Evolutionary conservation across 352 stramenopile genomes (phyloP), one percentile per base, ranked within the genome.

Genomic region (Phytophthora pinifolia): DNA sequence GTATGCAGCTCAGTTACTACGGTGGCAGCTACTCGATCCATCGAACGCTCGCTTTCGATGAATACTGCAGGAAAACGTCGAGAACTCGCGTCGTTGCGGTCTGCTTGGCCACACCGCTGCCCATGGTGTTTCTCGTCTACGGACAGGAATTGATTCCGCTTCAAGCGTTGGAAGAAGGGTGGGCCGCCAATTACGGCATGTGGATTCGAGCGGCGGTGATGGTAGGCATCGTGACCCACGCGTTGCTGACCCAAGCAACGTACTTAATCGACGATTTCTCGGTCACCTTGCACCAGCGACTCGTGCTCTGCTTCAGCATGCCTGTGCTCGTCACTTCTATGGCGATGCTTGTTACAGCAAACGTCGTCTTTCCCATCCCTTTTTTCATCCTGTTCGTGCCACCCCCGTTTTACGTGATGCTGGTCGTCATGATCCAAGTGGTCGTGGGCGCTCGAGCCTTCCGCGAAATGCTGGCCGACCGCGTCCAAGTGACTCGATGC

Each of bases 1-100:
- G 30, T 3, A 44, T 46, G 17, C 58, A 66, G 30, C 29, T 66
- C 8, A 61, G 50, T 34, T 56, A 61, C 5, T 41, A 48, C 12
- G 50, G 58, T 4, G 37, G 50, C 17, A 47, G 22, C 2, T 61
- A 61, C 33, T 61, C 53, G n/a, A 48, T 61, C 29, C 33, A 61
- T 6, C 43, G 53, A 17, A 10, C 30, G 18, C 35, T 54, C 2
- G 53, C 43, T 3, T 47, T 58, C 15, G 37, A 61, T 30, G 38
- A 54, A 25, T 61, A 61, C 14, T 37, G 8, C 14, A 38, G 14
- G 6, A 47, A 33, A 7, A 54, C 53, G 9, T 61, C 34, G 9
- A 22, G 29, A 18, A 6, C 3, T 10, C 49, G 49, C 6, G 38
- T 58, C n/a, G 9, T 49, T 6, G 7, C 49, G 4, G 49, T 58